Conservation (phyloP, 805 yeast genomes). For the Isabelozyma gotoi region DNA sequence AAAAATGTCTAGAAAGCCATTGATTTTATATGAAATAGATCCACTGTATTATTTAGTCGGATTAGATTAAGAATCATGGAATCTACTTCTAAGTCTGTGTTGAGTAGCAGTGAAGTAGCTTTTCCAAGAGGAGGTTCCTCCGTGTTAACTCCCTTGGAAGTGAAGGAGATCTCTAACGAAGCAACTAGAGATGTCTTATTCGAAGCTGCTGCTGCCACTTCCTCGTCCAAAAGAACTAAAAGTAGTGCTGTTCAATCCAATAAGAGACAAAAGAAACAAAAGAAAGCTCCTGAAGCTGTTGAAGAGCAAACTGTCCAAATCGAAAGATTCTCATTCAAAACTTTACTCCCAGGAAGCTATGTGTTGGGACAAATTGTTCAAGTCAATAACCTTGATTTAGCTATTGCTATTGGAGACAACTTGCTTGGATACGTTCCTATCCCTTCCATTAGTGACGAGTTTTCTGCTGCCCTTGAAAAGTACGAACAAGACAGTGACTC, state of each 20-base stretch:
- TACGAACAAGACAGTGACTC: conserved; percentile 37
- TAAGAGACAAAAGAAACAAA: conserved; percentile 23
- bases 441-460: conserved; percentile 64
- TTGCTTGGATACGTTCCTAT: conserved; percentile 77
- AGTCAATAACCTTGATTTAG: conserved; percentile 62
- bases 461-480: conserved; percentile 54
- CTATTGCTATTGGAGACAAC: conserved; percentile 76
- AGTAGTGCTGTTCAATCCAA: conserved; percentile 23
- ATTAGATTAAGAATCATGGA: too few relatives aligned
- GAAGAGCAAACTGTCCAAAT: conserved; percentile 44
- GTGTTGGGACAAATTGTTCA: conserved; percentile 75
- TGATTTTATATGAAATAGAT: too few relatives aligned
- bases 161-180: conserved; percentile 89
- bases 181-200: conserved; percentile 86
- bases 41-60: too few relatives aligned
- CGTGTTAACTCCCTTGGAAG: conserved; percentile 83
- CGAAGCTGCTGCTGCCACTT: conserved; percentile 46
- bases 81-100: conserved; percentile 20
- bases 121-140: conserved; percentile 97
- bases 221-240: conserved; percentile 27
- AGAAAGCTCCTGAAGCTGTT: conserved; percentile 12
- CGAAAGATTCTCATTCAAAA: conserved; percentile 62
- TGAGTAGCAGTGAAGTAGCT: conserved; percentile 50
- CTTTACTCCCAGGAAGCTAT: conserved; percentile 65
- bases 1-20: too few relatives aligned